These are phyloP conservation scores for Globisporangium megalacanthum DNA, from an alignment of 352 stramenopile genomes.

Conservation along the genomic window DNA sequence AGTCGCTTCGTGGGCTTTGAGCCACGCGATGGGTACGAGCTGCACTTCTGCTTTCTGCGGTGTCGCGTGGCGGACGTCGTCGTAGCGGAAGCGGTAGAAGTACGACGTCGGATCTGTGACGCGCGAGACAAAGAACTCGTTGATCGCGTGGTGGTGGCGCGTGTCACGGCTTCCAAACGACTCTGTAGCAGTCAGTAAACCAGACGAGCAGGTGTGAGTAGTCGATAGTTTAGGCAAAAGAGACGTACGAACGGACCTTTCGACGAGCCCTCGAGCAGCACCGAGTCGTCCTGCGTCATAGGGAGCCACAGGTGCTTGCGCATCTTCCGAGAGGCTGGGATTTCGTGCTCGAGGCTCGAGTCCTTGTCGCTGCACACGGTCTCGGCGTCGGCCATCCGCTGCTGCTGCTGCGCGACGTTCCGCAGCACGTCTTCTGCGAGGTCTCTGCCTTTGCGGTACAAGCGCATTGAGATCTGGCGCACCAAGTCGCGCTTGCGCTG, in stretches of 20 bases:
- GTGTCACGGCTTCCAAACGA: constrained; percentile 8
- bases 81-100: constrained; percentile 81
- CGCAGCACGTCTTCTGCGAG: constrained; percentile 61
- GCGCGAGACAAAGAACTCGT: constrained; percentile 74
- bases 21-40: constrained; percentile 76
- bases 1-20: constrained; percentile 82
- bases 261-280: constrained; percentile 29
- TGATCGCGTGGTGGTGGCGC: constrained; percentile 29
- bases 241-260: constrained; percentile 10
- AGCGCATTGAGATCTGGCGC: constrained; percentile 68
- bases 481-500: constrained; percentile 63
- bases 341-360: constrained; percentile 62
- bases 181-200: neutral
- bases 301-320: constrained; percentile 70
- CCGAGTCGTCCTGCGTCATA: constrained; percentile 73
- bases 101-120: constrained; percentile 84
- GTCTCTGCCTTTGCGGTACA: constrained; percentile 65
- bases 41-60: constrained; percentile 76
- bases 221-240: too few species aligned
- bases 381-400: constrained; percentile 55
- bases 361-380: constrained; percentile 30
- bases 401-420: constrained; percentile 38
- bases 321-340: constrained; percentile 53
- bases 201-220: neutral
- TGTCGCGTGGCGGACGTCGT: constrained; percentile 52